A percentile compares a stretch with the other conserved stretches of the same genome.
phyloP scores from a whole-genome alignment of 2,329 filamentous ascomycete genomes.

The Fusarium compactum region DNA sequence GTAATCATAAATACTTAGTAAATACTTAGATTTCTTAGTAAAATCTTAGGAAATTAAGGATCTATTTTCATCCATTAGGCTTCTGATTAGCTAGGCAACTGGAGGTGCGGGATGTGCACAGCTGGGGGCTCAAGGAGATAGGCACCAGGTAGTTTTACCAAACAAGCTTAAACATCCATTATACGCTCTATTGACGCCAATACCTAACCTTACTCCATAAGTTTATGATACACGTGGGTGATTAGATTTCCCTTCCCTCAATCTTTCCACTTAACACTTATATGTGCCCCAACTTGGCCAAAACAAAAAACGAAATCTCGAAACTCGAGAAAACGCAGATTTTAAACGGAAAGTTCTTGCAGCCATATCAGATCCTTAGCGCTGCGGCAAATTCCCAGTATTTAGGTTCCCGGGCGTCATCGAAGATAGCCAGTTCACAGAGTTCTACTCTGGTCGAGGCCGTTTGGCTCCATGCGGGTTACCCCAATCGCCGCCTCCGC shows the following conservation, averaged over 20 bases:
- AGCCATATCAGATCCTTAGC: constrained; percentile 1
- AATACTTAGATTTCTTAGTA: too few species aligned
- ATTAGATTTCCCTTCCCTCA: constrained; percentile 23
- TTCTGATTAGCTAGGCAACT: too few species aligned
- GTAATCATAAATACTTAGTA: too few species aligned
- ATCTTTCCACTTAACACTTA: constrained; percentile 6
- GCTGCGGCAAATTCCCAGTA: background rate
- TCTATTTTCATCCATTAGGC: too few species aligned
- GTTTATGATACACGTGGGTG: constrained; percentile 44
- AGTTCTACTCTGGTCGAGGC: constrained; percentile 74
- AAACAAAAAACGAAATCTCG: constrained; percentile 3
- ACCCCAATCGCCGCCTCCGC: constrained; percentile 70
- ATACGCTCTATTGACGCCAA: constrained; percentile 42
- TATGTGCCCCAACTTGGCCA: constrained; percentile 11
- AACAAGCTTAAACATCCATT: constrained; percentile 11
- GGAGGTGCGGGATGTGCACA: too few species aligned
- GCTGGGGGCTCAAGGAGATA: too few species aligned
- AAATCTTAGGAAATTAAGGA: too few species aligned
- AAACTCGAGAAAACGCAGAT: background rate
- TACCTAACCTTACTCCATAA: constrained; percentile 44
- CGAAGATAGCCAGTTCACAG: background rate
- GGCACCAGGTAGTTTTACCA: background rate
- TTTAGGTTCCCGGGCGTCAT: background rate
- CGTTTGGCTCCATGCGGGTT: constrained; percentile 87
- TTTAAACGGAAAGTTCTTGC: background rate